Base-by-base conservation (phyloP, 805 yeast species). In the Phaffomyces thermotolerans region DNA sequence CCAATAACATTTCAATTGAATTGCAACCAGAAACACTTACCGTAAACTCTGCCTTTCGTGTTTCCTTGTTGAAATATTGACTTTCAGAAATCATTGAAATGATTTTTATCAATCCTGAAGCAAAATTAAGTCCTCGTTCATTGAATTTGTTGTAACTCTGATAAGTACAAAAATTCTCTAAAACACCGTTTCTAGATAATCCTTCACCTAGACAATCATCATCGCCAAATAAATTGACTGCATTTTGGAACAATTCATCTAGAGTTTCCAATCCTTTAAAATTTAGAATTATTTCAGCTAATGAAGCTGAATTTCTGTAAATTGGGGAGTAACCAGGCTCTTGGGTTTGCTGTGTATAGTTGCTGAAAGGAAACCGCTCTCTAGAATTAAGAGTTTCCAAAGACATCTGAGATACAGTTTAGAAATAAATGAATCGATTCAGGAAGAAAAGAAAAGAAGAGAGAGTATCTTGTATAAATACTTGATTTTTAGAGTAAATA, bases 1-100 rank as follows among this genome's bases (percentile, higher is more conserved):
- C 65, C 91, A 91, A 84, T 61, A 83, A 86, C 12, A 71, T 64
- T 40, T 80, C 64, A 56, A 81, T 82, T 35, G 69, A 64, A 15
- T 82, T 69, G 53, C 75, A 74, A 8, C 82, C 52, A 3, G 82
- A 64, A 25, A 80, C 73, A 24, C 81, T 64, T 25, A 79, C 73
- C 30, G 78, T 63, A 49, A 77, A 78, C 2, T 27, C 10, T 13
- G 29, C 29, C 29, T 27, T 27, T 27, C 13, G 14, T 27, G 76
- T 63, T 41, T 64, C 62, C 22, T 64, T 60, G 2, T 53, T 44
- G 13, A 55, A 27, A 12, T 10, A 27, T 10, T 27, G 9, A 14
- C 34, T 55, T 51, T 44, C 40, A 4, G 48, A 35, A n/a, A 49
- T 48, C 31, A 50, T 46, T 25, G 20, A 20, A 43, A 31, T 1